phyloP scores from a whole-genome alignment of 2,329 filamentous ascomycete species.

The Pseudovirgaria hyperparasitica region DNA sequence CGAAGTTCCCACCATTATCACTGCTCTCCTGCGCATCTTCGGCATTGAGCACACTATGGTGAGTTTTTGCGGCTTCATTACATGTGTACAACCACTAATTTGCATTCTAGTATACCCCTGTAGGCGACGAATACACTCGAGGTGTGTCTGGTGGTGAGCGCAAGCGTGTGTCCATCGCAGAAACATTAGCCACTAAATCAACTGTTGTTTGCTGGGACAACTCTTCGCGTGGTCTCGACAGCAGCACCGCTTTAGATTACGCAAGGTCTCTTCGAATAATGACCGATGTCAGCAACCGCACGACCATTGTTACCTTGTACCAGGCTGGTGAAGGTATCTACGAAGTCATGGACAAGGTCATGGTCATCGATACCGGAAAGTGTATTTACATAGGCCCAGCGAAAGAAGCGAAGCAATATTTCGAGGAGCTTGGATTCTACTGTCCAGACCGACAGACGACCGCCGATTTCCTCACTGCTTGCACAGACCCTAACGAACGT shows the following conservation, averaged over 20 bases:
- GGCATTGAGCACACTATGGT: conserved; percentile 66
- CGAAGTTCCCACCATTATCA: conserved; percentile 56
- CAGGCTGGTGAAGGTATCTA: conserved; percentile 60
- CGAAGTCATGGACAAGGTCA: conserved; percentile 65
- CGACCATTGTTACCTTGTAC: conserved; percentile 59
- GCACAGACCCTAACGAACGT: conserved; percentile 62
- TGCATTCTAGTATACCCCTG: conserved; percentile 57
- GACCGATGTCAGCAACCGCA: conserved; percentile 63
- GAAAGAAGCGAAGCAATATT: conserved; percentile 50
- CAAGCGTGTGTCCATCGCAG: conserved; percentile 65
- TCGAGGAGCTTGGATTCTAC: conserved; percentile 51
- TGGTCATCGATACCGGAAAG: conserved; percentile 62
- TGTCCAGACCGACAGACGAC: conserved; percentile 54
- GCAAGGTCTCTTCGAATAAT: conserved; percentile 65
- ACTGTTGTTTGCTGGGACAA: conserved; percentile 72
- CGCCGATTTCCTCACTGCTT: conserved; percentile 63
- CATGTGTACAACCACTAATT: too few species aligned
- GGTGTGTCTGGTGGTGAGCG: conserved; percentile 71
- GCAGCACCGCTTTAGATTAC: conserved; percentile 67
- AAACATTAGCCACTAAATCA: conserved; percentile 59
- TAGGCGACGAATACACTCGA: conserved; percentile 60
- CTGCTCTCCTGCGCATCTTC: conserved; percentile 63
- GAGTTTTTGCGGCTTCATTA: too few species aligned
- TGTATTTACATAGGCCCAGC: conserved; percentile 55
- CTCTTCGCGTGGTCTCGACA: conserved; percentile 66